Conservation (phyloP, 2,329 filamentous ascomycete genomes). For the Ophiostoma piceae region DNA sequence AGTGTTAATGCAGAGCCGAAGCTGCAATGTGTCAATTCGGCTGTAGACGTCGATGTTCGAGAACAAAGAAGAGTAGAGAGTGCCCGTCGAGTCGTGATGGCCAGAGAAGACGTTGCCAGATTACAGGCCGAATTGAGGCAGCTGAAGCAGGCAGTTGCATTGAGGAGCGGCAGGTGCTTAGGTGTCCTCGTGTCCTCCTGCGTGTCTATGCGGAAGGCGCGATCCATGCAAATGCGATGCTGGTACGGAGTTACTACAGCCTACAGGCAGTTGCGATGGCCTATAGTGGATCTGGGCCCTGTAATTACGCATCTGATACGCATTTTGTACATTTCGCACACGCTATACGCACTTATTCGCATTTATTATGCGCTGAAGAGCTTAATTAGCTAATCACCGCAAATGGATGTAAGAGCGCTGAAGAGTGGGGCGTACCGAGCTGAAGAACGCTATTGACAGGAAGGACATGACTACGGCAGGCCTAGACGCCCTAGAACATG, state of each 20-base stretch:
- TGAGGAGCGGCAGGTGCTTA: slow-evolving; percentile 5
- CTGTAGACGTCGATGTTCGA: background rate
- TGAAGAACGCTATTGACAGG: background rate
- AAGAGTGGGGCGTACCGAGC: background rate
- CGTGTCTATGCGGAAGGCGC: slow-evolving; percentile 8
- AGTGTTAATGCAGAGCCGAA: background rate
- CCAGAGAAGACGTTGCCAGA: background rate
- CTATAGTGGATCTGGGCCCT: background rate
- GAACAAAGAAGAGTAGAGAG: background rate
- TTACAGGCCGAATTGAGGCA: background rate
- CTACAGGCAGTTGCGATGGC: background rate
- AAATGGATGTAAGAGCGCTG: slow-evolving; percentile 17
- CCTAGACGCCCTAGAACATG: background rate
- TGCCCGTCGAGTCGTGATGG: background rate
- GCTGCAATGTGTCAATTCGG: slow-evolving; percentile 9
- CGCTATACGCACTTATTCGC: no score
- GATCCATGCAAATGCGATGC: slow-evolving; percentile 10
- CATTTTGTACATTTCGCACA: background rate
- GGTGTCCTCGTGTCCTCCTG: slow-evolving; percentile 20
- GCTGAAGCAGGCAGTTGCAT: slow-evolving; percentile 10
- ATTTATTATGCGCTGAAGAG: background rate
- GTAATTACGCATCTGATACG: slow-evolving; percentile 1
- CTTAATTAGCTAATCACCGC: slow-evolving; percentile 8
- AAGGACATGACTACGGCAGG: no score
- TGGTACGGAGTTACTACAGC: background rate